Base-by-base conservation (phyloP, 2,329 filamentous ascomycete species). In the Phialophora macrospora region DNA sequence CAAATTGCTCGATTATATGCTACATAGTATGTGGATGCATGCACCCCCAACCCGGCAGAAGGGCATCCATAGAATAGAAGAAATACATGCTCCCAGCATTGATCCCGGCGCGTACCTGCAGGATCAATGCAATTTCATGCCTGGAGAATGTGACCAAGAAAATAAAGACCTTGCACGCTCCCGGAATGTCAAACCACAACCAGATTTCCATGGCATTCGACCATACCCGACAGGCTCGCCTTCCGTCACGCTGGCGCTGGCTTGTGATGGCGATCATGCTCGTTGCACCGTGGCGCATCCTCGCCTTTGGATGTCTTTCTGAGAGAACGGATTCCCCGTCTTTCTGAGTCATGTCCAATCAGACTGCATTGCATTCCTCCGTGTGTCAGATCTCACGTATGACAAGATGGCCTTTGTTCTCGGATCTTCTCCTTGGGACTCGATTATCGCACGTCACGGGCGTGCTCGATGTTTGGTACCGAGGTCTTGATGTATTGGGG, bases 361-460 rank as follows among this genome's bases (percentile, higher is more conserved):
- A 30, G 54, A 60, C 24, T 17, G 32, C 34, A 49, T 54, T 20
- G 46, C 34, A 22, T 28, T 41, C 32, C 28, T 49, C 44, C 20
- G 41, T 66, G 56, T 60, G n/a, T 24, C 46, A 24, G 26, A 34
- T 55, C 38, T 11, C 28, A 46, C 28, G 52, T 64, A 14, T 32
- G 51, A 64, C 65, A 30, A 60, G 48, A 49, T 61, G 54, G 64
- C 54, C 48, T 59, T 62, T 64, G 58, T 67, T 51, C 55, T 48
- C 41, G 20, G 17, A 17, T 24, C 22, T 60, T 17, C 48, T 49
- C 49, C 46, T 20, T 54, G 28, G 14, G 7, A 32, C 46, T 62
- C 41, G 58, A 30, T 38, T 11, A 46, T 60, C 26, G 30, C 22
- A 60, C 24, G 55, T 60, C 55, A 34, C 55, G 9, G 22, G n/a